Base-by-base conservation (phyloP, 768 basidiomycete genomes). In the Pisolithus tinctorius region DNA sequence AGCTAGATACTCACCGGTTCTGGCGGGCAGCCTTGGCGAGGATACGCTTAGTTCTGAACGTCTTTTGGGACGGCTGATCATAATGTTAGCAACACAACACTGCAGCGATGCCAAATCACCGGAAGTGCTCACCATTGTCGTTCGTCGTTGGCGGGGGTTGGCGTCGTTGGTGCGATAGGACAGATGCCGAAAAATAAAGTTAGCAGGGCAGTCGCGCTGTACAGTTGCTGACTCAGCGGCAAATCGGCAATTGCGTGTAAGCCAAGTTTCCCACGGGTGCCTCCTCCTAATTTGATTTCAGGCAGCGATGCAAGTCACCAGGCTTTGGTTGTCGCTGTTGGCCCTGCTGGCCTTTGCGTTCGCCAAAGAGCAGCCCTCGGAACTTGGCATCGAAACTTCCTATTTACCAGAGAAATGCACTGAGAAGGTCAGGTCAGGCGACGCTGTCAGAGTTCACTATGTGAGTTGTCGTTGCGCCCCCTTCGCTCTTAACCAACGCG, bases 11-110 rank as follows among this genome's bases (percentile, higher is more conserved):
- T 60, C 63, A 93, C 89, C 95, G 83, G 80, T 99, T 99, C 81
- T 96, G 93, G 65, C 92, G 85, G 55, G 78, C 71, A 55, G 92
- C 92, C 82, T 98, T 99, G 69, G 95, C 93, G 63, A 99, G 89
- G 69, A 84, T 94, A 70, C 86, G 85, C 80, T 99, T 99, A 70
- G 88, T 93, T 68, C 89, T 82, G 83, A 97, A 97, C 53, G 92
- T 82, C 77, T 99, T 99, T 85, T 97, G 92, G 69, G 95, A 97
- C 74, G 95, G 95, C 95, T 97, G 71, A 44, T 4, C 36, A 51
- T 54, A 14, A 30, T 13, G 36, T 10, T 16, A 48, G 63, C 39
- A 11, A 34, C 11, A 34, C 11, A 13, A 34, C 34, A 34, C 5
- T 65, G 50, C 38, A 20, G 20, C 20, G 20, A 1, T 20, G 20